phyloP scores from a whole-genome alignment of 495 filamentous ascomycete genomes.

The Pyronema omphalodes region DNA sequence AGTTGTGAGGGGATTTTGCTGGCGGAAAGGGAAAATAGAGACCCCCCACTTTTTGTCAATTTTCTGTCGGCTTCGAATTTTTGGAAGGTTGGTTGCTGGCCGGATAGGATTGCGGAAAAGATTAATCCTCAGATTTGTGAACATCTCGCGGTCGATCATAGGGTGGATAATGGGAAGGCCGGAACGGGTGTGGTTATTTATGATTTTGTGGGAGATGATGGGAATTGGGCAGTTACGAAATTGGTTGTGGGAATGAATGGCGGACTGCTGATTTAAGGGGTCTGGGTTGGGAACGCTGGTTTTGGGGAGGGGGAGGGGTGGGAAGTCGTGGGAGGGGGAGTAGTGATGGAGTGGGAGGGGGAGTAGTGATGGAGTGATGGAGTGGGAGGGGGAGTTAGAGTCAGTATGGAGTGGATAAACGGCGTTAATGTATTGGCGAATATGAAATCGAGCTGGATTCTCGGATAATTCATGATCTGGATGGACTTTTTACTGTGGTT shows the following conservation, averaged over 20 bases:
- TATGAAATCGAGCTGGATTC: too few relatives aligned
- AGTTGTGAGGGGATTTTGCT: slow-evolving; percentile 34
- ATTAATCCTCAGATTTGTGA: slow-evolving; percentile 64
- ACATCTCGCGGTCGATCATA: slow-evolving; percentile 24
- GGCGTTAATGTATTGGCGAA: too few relatives aligned
- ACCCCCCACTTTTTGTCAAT: slow-evolving; percentile 66
- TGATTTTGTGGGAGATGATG: slow-evolving; percentile 78
- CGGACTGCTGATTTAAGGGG: slow-evolving; percentile 37
- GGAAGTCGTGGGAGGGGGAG: too few relatives aligned
- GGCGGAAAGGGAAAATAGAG: slow-evolving; percentile 3
- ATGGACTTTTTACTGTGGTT: too few relatives aligned
- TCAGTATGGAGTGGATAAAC: too few relatives aligned
- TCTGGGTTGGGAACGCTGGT: too few relatives aligned
- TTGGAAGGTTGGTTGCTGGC: slow-evolving; percentile 81
- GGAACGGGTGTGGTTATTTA: slow-evolving; percentile 86
- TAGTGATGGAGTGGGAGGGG: too few relatives aligned
- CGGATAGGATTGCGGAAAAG: slow-evolving; percentile 78
- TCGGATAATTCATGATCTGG: too few relatives aligned
- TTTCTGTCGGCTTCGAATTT: slow-evolving; percentile 85
- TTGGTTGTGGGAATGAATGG: slow-evolving; percentile 86
- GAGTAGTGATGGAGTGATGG: too few relatives aligned
- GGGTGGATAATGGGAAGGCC: slow-evolving; percentile 5
- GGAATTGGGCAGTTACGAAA: slow-evolving; percentile 85
- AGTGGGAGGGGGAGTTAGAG: too few relatives aligned
- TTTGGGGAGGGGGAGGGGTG: too few relatives aligned